Evolutionary conservation across 805 yeast genomes (phyloP), one percentile per base, ranked within the genome.

Genomic region (Cyberlindnera amylophila): DNA sequence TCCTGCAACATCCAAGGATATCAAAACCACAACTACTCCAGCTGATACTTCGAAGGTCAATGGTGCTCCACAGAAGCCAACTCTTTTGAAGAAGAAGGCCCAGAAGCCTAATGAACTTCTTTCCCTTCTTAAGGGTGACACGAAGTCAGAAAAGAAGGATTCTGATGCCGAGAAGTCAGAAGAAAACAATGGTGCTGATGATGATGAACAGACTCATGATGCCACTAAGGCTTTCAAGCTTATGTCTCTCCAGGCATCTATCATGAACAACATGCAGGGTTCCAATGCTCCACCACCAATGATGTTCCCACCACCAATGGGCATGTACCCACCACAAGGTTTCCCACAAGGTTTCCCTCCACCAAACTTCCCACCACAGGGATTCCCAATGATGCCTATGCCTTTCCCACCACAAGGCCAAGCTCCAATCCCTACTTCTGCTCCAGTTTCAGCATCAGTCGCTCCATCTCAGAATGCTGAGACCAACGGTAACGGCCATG

Each of bases 101-200:
- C 19, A 53, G 58, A 63, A 52, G 57, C 35, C 69, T 6, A 67
- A 69, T 39, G 79, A 74, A 36, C 59, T 77, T 21, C 58, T 76
- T 44, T 63, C 68, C 8, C 57, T 71, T 41, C 66, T 77, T 46
- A 72, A 74, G 51, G 64, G 64, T 21, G 46, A 47, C n/a, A 47
- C 44, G 33, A 32, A 33, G 6, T 39, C 34, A 46, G 69, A 72
- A 49, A 59, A 61, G 4, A 14, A 34, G 11, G 34, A 32, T 6
- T 34, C 30, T 18, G 54, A 43, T 12, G 49, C 46, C 16, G 48
- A 42, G 16, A 51, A 39, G 24, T 9, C 24, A 21, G 41, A 37
- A 46, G 69, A 72, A 49, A 60, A 61, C 3, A 14, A 33, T 12
- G 34, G 32, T 6, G 36, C 32, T 18, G 53, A 43, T 12, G 49